Percentiles rank a stretch among this genome's conserved stretches.
Conservation (phyloP, 106 monocot genomes). For the Cymbidium sinense region DNA sequence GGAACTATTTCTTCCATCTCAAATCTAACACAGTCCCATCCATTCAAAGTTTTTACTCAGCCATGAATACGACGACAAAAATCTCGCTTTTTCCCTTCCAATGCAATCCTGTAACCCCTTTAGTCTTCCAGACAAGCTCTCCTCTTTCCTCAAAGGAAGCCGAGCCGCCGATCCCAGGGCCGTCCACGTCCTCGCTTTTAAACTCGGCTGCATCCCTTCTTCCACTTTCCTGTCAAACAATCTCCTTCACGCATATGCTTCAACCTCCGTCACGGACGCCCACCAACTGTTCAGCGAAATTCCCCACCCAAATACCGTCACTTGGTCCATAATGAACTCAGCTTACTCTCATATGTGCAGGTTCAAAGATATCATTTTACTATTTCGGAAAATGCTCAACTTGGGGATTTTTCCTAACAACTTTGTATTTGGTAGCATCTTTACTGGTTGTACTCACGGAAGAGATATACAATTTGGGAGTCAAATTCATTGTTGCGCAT, state of each 20-base stretch:
- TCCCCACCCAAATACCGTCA: slow-evolving; percentile 22
- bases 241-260: slow-evolving; percentile 19
- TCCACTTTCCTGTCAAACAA: slow-evolving; percentile 37
- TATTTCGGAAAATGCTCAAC: slow-evolving; percentile 20
- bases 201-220: slow-evolving; percentile 21
- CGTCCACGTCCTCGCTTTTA: slow-evolving; percentile 26
- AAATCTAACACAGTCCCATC: too few relatives aligned
- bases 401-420: slow-evolving; percentile 11
- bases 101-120: slow-evolving; percentile 3
- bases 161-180: slow-evolving; percentile 10
- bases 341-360: slow-evolving; percentile 14
- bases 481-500: slow-evolving; percentile 36
- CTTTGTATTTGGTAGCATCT: slow-evolving; percentile 33
- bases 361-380: slow-evolving; percentile 17
- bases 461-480: slow-evolving; percentile 28
- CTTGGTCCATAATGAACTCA: slow-evolving; percentile 31
- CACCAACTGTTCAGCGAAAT: slow-evolving; percentile 37
- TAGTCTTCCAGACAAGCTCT: slow-evolving; percentile 17
- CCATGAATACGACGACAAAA: neutral
- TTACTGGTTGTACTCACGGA: slow-evolving; percentile 34
- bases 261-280: slow-evolving; percentile 10
- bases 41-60: neutral
- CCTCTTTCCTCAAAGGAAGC: slow-evolving; percentile 17
- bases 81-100: neutral
- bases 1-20: too few relatives aligned